Conservation (phyloP, 805 yeast genomes). For the Candida patagonica region DNA sequence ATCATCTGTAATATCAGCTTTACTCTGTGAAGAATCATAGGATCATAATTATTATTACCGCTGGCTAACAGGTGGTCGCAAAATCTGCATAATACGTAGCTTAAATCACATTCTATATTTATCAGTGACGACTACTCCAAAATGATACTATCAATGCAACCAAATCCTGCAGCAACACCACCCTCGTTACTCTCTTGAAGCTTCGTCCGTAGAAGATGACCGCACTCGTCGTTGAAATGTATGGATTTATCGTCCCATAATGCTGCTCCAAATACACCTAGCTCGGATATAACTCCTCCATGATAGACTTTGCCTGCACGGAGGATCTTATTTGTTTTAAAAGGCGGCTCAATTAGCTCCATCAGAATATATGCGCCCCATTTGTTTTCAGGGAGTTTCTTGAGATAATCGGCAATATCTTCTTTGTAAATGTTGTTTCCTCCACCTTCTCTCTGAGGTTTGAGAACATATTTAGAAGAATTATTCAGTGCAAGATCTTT, state of each 20-base stretch:
- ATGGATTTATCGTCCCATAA: conserved; percentile 44
- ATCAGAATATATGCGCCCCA: conserved; percentile 91
- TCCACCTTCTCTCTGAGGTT: conserved; percentile 99
- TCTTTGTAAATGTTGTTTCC: conserved; percentile 89
- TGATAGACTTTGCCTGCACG: conserved; percentile 50
- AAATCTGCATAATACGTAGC: too few species aligned
- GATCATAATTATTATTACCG: too few species aligned
- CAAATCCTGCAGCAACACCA: conserved; percentile 98
- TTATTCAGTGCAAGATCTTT: conserved; percentile 53
- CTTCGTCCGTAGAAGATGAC: conserved; percentile 84
- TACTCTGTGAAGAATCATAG: too few species aligned
- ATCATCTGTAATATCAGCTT: too few species aligned
- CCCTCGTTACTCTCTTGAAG: conserved; percentile 87
- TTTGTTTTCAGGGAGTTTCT: conserved; percentile 47
- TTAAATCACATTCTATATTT: too few species aligned
- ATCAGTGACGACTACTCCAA: conserved; percentile 29
- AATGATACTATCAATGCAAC: conserved; percentile 83
- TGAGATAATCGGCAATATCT: conserved; percentile 69
- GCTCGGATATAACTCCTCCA: conserved; percentile 81
- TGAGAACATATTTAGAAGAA: conserved; percentile 72
- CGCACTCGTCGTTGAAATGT: conserved; percentile 58
- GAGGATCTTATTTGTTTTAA: conserved; percentile 56
- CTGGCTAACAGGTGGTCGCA: too few species aligned
- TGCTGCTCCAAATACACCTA: conserved; percentile 83
- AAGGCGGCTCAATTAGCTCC: conserved; percentile 84